Conservation (phyloP, 495 filamentous ascomycete species). For the Rostrohypoxylon terebratum region DNA sequence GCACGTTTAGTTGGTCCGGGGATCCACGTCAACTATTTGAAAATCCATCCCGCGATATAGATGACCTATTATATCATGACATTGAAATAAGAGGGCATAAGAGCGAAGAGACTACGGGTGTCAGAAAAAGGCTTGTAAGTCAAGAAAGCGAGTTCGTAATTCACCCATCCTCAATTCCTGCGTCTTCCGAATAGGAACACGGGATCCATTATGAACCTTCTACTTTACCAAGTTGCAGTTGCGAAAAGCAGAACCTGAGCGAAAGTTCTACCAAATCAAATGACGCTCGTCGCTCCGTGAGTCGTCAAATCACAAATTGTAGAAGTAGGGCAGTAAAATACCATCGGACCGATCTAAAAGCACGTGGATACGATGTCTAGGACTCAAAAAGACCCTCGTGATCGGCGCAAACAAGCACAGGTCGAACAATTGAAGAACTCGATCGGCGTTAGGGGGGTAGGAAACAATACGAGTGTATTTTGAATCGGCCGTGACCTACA, state of each 20-base stretch:
- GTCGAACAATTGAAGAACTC: neutral
- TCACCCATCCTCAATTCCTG: neutral
- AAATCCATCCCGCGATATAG: slow-evolving; percentile 11
- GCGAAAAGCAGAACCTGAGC: neutral
- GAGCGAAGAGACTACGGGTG: slow-evolving; percentile 8
- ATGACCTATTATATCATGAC: slow-evolving; percentile 12
- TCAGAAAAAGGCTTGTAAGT: neutral
- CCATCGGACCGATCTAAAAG: slow-evolving; percentile 5
- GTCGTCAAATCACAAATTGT: neutral
- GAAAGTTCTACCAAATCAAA: neutral
- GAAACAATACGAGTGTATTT: neutral
- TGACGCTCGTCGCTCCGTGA: neutral
- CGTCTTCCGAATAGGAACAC: neutral
- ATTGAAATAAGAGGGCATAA: neutral
- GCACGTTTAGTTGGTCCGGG: slow-evolving; percentile 23
- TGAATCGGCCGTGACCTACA: slow-evolving; percentile 1
- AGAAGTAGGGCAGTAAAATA: neutral
- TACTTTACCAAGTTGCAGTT: neutral
- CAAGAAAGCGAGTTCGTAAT: slow-evolving; percentile 13
- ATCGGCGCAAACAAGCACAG: neutral
- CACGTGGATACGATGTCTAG: slow-evolving; percentile 23
- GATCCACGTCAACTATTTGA: neutral
- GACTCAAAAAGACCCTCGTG: slow-evolving; percentile 10
- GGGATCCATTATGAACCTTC: neutral
- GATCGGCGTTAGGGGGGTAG: neutral